Conservation (phyloP, 2,329 filamentous ascomycete genomes). For the Samsoniella hepiali region DNA sequence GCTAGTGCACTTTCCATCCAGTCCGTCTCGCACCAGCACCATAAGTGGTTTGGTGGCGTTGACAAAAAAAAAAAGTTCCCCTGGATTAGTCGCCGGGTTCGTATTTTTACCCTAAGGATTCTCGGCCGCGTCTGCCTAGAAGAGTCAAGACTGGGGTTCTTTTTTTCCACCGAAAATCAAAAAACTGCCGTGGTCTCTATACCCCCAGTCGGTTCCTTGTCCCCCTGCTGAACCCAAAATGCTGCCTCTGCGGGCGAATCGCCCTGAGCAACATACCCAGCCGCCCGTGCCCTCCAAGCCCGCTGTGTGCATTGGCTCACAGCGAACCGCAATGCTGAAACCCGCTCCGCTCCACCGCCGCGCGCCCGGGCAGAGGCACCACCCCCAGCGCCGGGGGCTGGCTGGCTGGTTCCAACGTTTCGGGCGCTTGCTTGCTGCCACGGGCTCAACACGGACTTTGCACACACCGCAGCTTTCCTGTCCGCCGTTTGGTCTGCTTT, state of each 20-base stretch:
- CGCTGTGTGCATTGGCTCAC: constrained; percentile 2
- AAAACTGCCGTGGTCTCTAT: no score
- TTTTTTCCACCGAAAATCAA: no score
- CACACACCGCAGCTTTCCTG: no score
- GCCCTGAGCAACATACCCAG: background rate
- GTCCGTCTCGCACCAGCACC: no score
- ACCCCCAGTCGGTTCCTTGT: background rate
- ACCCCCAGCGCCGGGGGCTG: no score
- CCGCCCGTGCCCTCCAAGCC: background rate
- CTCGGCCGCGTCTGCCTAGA: no score
- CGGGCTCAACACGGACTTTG: background rate
- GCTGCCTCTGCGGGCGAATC: constrained; percentile 1
- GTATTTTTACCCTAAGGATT: no score
- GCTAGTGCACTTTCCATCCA: background rate
- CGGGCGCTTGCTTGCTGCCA: no score
- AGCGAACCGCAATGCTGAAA: constrained; percentile 2
- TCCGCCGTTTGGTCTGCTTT: no score
- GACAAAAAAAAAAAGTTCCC: background rate
- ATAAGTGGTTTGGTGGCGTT: background rate
- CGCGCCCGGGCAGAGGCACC: background rate
- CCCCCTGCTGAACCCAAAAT: background rate
- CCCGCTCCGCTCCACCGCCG: constrained; percentile 11
- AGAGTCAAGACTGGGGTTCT: no score
- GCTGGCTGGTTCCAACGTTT: no score
- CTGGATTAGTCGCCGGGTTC: background rate